Conservation (phyloP, 139 green algal species). For the Trebouxia sp. region DNA sequence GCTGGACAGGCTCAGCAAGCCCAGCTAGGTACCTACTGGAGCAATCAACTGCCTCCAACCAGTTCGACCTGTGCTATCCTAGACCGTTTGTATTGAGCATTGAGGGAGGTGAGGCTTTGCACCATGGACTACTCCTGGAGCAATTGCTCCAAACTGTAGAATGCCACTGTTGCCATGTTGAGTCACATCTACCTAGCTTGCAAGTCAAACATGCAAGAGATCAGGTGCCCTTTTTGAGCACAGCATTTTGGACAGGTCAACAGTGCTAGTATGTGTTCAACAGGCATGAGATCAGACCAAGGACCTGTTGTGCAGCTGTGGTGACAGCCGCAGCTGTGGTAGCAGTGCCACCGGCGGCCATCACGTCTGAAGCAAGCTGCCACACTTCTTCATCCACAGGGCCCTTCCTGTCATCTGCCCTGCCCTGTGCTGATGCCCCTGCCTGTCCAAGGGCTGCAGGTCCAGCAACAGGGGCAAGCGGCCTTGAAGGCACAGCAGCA, state of each 20-base stretch:
- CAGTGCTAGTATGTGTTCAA: neutral
- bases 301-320: slow-evolving; percentile 15
- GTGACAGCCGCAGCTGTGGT: neutral
- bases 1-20: too few relatives aligned
- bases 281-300: neutral
- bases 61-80: too few relatives aligned
- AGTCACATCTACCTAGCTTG: neutral
- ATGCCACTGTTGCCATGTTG: too few relatives aligned
- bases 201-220: neutral
- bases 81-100: too few relatives aligned
- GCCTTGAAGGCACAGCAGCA: neutral
- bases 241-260: neutral
- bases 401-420: neutral
- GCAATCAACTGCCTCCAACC: too few relatives aligned
- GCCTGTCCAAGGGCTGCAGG: neutral
- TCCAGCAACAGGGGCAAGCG: neutral
- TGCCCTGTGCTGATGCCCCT: slow-evolving; percentile 32
- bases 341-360: slow-evolving; percentile 40
- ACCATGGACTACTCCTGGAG: too few relatives aligned
- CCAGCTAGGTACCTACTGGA: too few relatives aligned
- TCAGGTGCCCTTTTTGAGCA: neutral
- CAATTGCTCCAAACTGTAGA: neutral
- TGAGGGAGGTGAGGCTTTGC: too few relatives aligned
- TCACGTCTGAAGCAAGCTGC: slow-evolving; percentile 34
- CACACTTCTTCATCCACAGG: slow-evolving; percentile 21